Conservation (phyloP, 495 filamentous ascomycete genomes). For the Cercophora scortea region DNA sequence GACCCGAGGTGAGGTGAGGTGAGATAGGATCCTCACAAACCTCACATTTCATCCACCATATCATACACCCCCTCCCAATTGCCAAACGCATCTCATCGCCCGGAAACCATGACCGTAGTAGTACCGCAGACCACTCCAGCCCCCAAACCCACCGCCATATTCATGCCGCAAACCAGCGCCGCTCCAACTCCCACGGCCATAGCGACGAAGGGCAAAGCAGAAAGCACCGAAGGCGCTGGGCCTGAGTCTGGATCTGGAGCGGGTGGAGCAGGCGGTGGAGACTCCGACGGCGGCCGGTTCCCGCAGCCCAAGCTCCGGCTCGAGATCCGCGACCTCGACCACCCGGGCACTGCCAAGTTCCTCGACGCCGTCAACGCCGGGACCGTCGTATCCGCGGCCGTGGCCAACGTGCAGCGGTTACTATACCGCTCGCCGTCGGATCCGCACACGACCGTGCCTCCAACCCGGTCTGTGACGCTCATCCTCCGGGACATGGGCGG, state of each 20-base stretch:
- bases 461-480: conserved; percentile 75
- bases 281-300: conserved; percentile 14
- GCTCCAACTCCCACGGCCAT: background rate
- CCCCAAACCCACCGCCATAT: conserved; percentile 3
- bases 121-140: conserved; percentile 4
- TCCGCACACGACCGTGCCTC: conserved; percentile 31
- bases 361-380: conserved; percentile 50
- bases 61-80: background rate
- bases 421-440: conserved; percentile 48
- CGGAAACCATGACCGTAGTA: conserved; percentile 4
- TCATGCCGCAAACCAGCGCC: conserved; percentile 1
- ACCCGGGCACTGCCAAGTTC: conserved; percentile 55
- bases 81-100: background rate
- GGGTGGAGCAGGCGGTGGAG: too few relatives aligned
- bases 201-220: too few relatives aligned
- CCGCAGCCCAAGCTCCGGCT: conserved; percentile 60
- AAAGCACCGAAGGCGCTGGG: background rate
- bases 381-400: conserved; percentile 49
- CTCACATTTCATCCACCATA: background rate
- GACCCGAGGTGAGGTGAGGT: too few relatives aligned
- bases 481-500: conserved; percentile 70
- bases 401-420: conserved; percentile 56
- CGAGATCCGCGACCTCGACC: conserved; percentile 59
- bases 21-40: too few relatives aligned
- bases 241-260: too few relatives aligned